These are phyloP conservation scores for Penicillium bialowiezense DNA, from an alignment of 495 filamentous ascomycete species.

Conservation along the genomic window DNA sequence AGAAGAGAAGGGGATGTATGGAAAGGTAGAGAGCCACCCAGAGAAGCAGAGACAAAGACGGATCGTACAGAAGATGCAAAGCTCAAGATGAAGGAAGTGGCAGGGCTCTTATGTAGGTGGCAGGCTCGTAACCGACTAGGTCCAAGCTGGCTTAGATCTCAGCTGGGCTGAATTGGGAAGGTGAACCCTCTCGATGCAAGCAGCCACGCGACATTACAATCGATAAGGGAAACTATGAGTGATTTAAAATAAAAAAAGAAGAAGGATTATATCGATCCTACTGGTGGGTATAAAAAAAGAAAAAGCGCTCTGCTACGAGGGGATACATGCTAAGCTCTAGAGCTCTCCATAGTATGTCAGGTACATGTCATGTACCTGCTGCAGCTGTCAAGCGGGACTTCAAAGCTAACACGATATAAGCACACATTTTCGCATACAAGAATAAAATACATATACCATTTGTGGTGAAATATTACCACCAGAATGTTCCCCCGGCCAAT, in stretches of 20 bases:
- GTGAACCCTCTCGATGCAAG: background rate
- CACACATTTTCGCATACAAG: too few relatives aligned
- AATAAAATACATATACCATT: conserved; percentile 7
- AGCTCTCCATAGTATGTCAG: background rate
- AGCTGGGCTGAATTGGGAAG: conserved; percentile 13
- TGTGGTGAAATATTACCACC: conserved; percentile 12
- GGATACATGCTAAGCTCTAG: background rate
- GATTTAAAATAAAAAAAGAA: background rate
- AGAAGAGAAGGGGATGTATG: background rate
- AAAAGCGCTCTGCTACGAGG: background rate
- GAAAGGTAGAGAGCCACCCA: background rate
- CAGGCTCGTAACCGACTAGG: background rate
- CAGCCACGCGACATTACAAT: background rate
- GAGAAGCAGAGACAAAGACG: too few relatives aligned
- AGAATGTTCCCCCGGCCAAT: conserved; percentile 9
- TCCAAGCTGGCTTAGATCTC: background rate
- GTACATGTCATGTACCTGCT: background rate
- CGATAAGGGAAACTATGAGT: background rate
- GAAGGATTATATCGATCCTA: background rate
- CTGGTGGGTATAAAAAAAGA: background rate
- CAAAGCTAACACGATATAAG: too few relatives aligned
- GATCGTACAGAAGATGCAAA: too few relatives aligned
- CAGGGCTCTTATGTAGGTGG: conserved; percentile 13
- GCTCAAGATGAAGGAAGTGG: background rate
- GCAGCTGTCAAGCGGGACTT: background rate